Evolutionary conservation across 805 yeast species (phyloP).

Genomic region (Cyberlindnera maclurae): DNA sequence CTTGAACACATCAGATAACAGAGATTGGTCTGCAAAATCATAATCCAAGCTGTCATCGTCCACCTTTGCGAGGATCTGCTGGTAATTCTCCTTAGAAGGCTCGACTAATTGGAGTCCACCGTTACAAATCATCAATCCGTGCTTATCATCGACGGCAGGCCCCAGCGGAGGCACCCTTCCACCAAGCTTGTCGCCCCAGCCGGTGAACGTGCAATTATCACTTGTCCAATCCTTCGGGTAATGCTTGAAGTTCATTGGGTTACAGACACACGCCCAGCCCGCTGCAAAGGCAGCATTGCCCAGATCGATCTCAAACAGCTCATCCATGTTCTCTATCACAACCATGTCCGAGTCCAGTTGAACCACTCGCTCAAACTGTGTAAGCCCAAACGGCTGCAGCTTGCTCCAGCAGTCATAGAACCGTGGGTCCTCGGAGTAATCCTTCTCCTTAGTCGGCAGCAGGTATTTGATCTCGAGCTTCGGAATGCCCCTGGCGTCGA

Average conservation of each 20-base stretch:
- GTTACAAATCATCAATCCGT: slow-evolving; percentile 43
- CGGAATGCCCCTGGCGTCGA: slow-evolving; percentile 35
- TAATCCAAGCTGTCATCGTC: slow-evolving; percentile 32
- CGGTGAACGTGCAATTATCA: slow-evolving; percentile 44
- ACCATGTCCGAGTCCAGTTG: slow-evolving; percentile 57
- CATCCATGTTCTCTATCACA: slow-evolving; percentile 51
- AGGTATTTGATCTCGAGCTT: slow-evolving; percentile 35
- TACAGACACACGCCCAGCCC: slow-evolving; percentile 55
- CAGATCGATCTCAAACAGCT: slow-evolving; percentile 42
- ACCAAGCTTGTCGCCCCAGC: slow-evolving; percentile 24
- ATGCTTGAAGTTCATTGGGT: slow-evolving; percentile 44
- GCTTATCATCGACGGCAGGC: slow-evolving; percentile 31
- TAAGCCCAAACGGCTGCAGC: slow-evolving; percentile 44
- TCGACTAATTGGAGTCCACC: slow-evolving; percentile 51
- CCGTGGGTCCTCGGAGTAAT: slow-evolving; percentile 42
- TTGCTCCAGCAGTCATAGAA: slow-evolving; percentile 60
- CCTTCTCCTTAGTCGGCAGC: slow-evolving; percentile 36
- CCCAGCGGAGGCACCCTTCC: slow-evolving; percentile 26
- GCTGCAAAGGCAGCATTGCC: slow-evolving; percentile 43
- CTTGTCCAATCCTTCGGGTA: slow-evolving; percentile 48
- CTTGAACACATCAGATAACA: slow-evolving; percentile 46
- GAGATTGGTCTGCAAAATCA: slow-evolving; percentile 53
- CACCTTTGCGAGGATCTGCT: slow-evolving; percentile 35
- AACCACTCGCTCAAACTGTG: slow-evolving; percentile 45
- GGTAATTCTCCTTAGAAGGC: slow-evolving; percentile 33